Evolutionary conservation across 1,139 yeast species (phyloP).

Genomic region (Entelexis sorbosivorans): DNA sequence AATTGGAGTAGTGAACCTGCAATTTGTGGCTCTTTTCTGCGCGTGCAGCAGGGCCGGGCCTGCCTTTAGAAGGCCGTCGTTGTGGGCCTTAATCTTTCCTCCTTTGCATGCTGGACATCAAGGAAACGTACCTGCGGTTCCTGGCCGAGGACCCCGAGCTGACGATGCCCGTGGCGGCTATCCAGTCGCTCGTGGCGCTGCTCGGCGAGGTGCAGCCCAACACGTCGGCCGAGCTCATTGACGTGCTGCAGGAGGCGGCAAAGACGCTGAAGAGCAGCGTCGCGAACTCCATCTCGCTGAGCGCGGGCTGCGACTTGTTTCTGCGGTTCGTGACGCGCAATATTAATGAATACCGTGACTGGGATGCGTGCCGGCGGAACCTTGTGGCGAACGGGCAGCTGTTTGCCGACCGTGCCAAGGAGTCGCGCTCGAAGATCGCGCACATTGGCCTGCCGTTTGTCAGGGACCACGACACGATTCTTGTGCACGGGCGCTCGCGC

Average conservation of each 20-base stretch:
- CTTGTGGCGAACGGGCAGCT: slow-evolving; percentile 88
- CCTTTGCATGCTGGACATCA: slow-evolving; percentile 48
- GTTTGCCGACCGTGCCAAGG: slow-evolving; percentile 85
- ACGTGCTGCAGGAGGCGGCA: slow-evolving; percentile 65
- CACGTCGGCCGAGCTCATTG: slow-evolving; percentile 87
- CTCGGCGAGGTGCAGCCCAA: slow-evolving; percentile 60
- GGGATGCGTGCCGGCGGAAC: slow-evolving; percentile 89
- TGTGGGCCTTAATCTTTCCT: slow-evolving; percentile 1
- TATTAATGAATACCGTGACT: slow-evolving; percentile 70
- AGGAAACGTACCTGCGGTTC: slow-evolving; percentile 64
- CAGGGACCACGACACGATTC: slow-evolving; percentile 78
- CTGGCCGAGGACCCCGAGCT: slow-evolving; percentile 80
- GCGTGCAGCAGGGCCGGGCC: no score
- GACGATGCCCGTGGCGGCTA: slow-evolving; percentile 99
- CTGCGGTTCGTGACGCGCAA: slow-evolving; percentile 86
- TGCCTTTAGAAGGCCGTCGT: neutral
- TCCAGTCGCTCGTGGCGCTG: slow-evolving; percentile 81
- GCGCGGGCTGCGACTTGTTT: slow-evolving; percentile 96
- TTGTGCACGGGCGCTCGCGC: slow-evolving; percentile 88
- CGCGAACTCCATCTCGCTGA: slow-evolving; percentile 79
- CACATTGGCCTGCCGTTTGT: slow-evolving; percentile 80
- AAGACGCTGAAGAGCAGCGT: slow-evolving; percentile 64
- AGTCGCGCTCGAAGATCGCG: slow-evolving; percentile 78
- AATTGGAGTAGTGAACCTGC: no score
- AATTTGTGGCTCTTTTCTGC: no score